phyloP scores from a whole-genome alignment of 2,329 filamentous ascomycete species.

The Beauveria bassiana region DNA sequence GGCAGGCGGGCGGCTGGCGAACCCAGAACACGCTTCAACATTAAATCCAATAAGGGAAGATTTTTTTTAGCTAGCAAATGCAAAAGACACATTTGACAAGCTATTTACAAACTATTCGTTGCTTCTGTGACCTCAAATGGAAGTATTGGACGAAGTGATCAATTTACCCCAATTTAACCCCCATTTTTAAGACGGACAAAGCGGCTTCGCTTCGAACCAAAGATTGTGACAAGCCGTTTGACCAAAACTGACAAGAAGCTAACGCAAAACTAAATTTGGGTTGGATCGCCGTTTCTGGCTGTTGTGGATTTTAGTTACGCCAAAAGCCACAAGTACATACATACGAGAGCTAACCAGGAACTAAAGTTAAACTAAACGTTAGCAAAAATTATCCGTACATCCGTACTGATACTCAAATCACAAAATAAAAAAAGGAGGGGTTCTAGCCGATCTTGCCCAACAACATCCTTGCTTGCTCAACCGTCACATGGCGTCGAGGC shows the following conservation, averaged over 20 bases:
- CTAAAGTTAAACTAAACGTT: neutral
- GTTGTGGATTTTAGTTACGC: neutral
- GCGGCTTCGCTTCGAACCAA: too few relatives aligned
- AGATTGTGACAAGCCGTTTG: neutral
- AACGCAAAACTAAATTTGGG: neutral
- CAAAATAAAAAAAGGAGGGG: neutral
- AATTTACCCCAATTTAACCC: too few relatives aligned
- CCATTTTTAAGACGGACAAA: too few relatives aligned
- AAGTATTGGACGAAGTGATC: too few relatives aligned
- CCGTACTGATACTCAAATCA: neutral
- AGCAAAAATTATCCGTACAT: too few relatives aligned
- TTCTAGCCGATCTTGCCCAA: neutral
- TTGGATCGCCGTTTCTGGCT: conserved; percentile 5
- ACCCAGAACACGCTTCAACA: neutral
- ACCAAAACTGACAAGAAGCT: neutral
- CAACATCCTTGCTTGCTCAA: too few relatives aligned
- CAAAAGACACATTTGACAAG: neutral
- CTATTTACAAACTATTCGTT: neutral
- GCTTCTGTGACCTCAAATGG: too few relatives aligned
- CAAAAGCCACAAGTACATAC: neutral
- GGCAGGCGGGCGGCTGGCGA: neutral
- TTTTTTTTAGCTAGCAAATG: conserved; percentile 8
- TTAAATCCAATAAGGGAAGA: neutral
- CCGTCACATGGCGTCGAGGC: neutral
- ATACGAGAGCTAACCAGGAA: neutral